Base-by-base conservation (phyloP, 140 eudicot genomes). In the Senecio squalidus region DNA sequence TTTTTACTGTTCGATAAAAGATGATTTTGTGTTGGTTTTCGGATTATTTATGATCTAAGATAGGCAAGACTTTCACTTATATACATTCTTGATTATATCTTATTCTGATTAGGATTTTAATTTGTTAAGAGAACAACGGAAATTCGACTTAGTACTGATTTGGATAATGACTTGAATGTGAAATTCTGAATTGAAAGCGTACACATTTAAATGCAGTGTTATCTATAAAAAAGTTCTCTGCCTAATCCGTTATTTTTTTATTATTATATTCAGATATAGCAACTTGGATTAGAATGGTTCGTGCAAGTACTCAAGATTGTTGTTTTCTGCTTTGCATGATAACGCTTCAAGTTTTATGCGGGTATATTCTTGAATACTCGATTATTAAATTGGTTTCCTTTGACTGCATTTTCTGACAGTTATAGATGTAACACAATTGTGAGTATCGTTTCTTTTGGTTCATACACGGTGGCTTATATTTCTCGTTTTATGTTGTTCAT, bases 261-360 rank as follows among this genome's bases (percentile, higher is more conserved):
- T n/a, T n/a, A n/a, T 13, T 46, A 18, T 44, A 16, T 45, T 61
- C 68, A 62, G 58, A 46, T 46, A 47, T 45, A 60, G 55, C 8
- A 11, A 68, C 45, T 48, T 9, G 11, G 36, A 26, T 27, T 15
- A 67, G 27, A 74, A 80, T 78, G 77, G 46, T 9, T 27, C 13
- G 6, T 66, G 69, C 62, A 55, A 45, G 13, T n/a, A 26, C 26
- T 43, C 73, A 69, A 24, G 23, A 6, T 9, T 69, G 24, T 31
- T 60, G 72, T 49, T 26, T 75, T 51, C 22, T 67, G 64, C 63
- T 79, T 74, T 70, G 16, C 65, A 22, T 75, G 51, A 34, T 75
- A 31, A 39, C 51, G 0, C 58, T 79, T 16, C 78, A 73, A 67
- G 30, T 67, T 24, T 22, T 45, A 60, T 50, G 64, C 51, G 60